A percentile compares a stretch with the other conserved stretches of the same genome.
phyloP scores from a whole-genome alignment of 2,329 filamentous ascomycete species.

The Stagonosporopsis cucurbitacearum region DNA sequence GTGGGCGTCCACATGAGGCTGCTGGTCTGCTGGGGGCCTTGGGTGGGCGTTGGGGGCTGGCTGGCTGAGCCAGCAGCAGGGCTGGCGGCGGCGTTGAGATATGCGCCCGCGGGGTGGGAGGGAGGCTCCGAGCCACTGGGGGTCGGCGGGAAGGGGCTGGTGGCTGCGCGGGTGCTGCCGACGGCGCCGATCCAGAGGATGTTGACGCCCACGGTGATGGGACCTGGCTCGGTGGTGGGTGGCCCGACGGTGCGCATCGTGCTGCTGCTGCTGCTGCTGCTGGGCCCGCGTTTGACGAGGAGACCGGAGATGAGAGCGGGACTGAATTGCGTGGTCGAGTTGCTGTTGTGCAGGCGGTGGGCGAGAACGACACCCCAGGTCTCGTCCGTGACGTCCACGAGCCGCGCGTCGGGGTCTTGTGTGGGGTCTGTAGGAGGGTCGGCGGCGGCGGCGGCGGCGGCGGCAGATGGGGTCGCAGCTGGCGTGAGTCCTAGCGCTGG shows the following conservation, averaged over 20 bases:
- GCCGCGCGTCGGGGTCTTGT: conserved; percentile 67
- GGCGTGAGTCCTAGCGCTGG: conserved; percentile 61
- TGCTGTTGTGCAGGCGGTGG: conserved; percentile 58
- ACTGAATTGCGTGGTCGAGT: conserved; percentile 43
- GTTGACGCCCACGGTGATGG: conserved; percentile 50
- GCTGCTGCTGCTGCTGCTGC: conserved; percentile 13
- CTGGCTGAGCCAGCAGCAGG: background rate
- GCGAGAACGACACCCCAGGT: conserved; percentile 76
- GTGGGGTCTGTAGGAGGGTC: conserved; percentile 52
- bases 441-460: conserved; percentile 66
- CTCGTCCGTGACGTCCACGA: conserved; percentile 76
- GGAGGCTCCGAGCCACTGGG: conserved; percentile 33
- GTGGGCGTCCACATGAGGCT: conserved; percentile 46
- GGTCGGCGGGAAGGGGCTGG: conserved; percentile 39
- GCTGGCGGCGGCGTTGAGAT: conserved; percentile 8
- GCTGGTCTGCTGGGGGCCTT: conserved; percentile 28
- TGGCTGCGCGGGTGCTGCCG: conserved; percentile 43
- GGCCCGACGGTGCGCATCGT: background rate
- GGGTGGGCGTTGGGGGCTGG: background rate
- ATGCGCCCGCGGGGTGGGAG: background rate
- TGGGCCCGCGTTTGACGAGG: conserved; percentile 51
- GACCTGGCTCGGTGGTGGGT: conserved; percentile 21
- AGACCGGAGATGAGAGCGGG: conserved; percentile 52
- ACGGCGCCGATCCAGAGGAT: conserved; percentile 56
- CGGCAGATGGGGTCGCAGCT: conserved; percentile 69